Conservation (phyloP, 768 basidiomycete genomes). For the Trametes cubensis region DNA sequence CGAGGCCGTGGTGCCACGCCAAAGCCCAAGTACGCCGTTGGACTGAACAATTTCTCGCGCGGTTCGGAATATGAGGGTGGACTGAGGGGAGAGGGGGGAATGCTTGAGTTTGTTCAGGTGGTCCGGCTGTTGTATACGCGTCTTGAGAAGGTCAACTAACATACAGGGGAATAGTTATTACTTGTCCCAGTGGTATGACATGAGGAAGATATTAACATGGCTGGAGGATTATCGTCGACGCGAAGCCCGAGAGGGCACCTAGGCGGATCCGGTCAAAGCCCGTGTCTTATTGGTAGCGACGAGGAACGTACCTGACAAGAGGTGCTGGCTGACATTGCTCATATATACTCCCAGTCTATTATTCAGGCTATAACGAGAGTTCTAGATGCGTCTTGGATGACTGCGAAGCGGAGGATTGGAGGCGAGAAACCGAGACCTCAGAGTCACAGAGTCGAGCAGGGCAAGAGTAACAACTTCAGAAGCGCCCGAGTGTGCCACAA, state of each 20-base stretch:
- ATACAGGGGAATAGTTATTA: not conserved
- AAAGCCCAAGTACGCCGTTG: slow-evolving; percentile 73
- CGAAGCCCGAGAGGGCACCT: slow-evolving; percentile 82
- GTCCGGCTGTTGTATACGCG: slow-evolving; percentile 86
- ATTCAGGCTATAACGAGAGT: not conserved
- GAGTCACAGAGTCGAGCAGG: no score
- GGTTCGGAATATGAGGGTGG: slow-evolving; percentile 48
- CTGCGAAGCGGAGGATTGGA: not conserved
- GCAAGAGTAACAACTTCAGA: no score
- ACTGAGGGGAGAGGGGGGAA: slow-evolving; percentile 11
- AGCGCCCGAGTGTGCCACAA: no score
- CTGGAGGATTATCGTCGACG: slow-evolving; percentile 74
- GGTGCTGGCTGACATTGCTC: slow-evolving; percentile 70
- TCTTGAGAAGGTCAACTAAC: slow-evolving; percentile 89
- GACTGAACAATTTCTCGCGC: slow-evolving; percentile 58
- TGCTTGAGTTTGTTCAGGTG: slow-evolving; percentile 18
- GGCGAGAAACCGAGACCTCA: no score
- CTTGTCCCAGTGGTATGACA: not conserved
- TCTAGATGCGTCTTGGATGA: not conserved
- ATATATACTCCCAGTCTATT: slow-evolving; percentile 36
- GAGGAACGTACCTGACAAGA: slow-evolving; percentile 56
- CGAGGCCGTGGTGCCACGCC: slow-evolving; percentile 87
- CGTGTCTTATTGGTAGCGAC: no score
- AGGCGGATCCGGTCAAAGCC: not conserved
- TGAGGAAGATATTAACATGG: slow-evolving; percentile 55